Evolutionary conservation across 768 basidiomycete species (phyloP).

Genomic region (Podaxis sp.): DNA sequence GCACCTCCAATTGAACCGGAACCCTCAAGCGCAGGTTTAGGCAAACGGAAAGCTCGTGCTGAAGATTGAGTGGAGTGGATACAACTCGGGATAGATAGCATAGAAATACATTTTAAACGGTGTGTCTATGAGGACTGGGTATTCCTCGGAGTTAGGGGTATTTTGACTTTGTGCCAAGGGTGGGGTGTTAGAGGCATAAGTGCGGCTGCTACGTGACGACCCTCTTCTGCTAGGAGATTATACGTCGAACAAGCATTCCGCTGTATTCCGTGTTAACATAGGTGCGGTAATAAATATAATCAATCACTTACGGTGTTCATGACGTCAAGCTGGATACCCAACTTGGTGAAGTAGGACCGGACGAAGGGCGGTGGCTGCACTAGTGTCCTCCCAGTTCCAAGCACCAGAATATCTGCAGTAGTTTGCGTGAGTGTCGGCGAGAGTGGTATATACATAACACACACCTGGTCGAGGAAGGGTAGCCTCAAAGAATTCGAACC

Average conservation of each 20-base stretch:
- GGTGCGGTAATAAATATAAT: not conserved
- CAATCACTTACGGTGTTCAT: slow-evolving; percentile 73
- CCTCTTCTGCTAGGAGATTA: slow-evolving; percentile 91
- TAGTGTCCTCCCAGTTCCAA: slow-evolving; percentile 81
- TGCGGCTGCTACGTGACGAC: slow-evolving; percentile 88
- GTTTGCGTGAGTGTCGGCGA: not conserved
- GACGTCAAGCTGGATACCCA: slow-evolving; percentile 87
- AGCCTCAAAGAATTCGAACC: slow-evolving; percentile 79
- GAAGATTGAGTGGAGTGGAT: slow-evolving; percentile 5
- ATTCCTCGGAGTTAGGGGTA: slow-evolving; percentile 9
- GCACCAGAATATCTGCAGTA: slow-evolving; percentile 75
- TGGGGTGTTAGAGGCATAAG: slow-evolving; percentile 66
- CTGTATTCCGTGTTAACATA: slow-evolving; percentile 33
- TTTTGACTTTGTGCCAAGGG: slow-evolving; percentile 46
- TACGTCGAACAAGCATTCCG: slow-evolving; percentile 95
- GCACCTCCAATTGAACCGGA: slow-evolving; percentile 25
- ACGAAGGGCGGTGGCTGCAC: slow-evolving; percentile 69
- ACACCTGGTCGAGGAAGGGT: slow-evolving; percentile 87
- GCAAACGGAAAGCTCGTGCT: slow-evolving; percentile 38
- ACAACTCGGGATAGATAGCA: not conserved
- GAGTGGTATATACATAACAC: not conserved
- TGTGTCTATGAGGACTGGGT: not conserved
- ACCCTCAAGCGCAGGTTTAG: slow-evolving; percentile 25
- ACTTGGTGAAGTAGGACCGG: slow-evolving; percentile 61
- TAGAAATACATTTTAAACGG: slow-evolving; percentile 4